A percentile compares a stretch with the other conserved stretches of the same genome.
These are phyloP conservation scores for Tricholoma hemisulphureum DNA, from an alignment of 768 basidiomycete species.

Conservation along the genomic window DNA sequence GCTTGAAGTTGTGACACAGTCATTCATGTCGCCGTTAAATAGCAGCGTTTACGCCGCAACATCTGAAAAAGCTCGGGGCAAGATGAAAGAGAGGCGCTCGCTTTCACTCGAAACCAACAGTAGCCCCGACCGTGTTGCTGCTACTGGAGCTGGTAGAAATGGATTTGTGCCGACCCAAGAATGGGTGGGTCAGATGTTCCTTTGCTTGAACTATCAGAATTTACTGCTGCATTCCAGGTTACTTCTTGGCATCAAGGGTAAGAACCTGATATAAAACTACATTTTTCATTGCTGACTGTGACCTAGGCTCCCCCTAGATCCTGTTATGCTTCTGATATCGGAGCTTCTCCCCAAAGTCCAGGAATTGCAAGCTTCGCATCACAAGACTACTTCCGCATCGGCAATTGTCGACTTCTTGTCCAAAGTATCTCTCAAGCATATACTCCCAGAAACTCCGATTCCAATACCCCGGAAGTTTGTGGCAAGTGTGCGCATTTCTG, in stretches of 20 bases:
- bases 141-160: constrained; percentile 75
- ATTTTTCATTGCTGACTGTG: constrained; percentile 8
- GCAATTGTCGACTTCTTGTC: constrained; percentile 76
- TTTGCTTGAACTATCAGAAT: background rate
- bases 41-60: constrained; percentile 31
- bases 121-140: constrained; percentile 63
- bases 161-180: constrained; percentile 95
- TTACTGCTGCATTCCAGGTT: constrained; percentile 44
- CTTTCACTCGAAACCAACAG: constrained; percentile 49
- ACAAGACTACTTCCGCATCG: constrained; percentile 59
- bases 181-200: constrained; percentile 68
- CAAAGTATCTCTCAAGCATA: constrained; percentile 62
- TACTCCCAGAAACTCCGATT: constrained; percentile 70
- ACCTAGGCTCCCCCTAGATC: constrained; percentile 79
- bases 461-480: constrained; percentile 72
- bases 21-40: constrained; percentile 38
- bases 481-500: constrained; percentile 41
- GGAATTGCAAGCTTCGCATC: constrained; percentile 67
- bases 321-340: constrained; percentile 83
- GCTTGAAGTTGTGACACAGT: constrained; percentile 36
- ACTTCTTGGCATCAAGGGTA: constrained; percentile 97
- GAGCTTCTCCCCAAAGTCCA: constrained; percentile 86
- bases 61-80: constrained; percentile 91
- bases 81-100: constrained; percentile 77
- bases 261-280: constrained; percentile 13